Base-by-base conservation (phyloP, 2,329 filamentous ascomycete species). In the Aurifilum marmelostoma region DNA sequence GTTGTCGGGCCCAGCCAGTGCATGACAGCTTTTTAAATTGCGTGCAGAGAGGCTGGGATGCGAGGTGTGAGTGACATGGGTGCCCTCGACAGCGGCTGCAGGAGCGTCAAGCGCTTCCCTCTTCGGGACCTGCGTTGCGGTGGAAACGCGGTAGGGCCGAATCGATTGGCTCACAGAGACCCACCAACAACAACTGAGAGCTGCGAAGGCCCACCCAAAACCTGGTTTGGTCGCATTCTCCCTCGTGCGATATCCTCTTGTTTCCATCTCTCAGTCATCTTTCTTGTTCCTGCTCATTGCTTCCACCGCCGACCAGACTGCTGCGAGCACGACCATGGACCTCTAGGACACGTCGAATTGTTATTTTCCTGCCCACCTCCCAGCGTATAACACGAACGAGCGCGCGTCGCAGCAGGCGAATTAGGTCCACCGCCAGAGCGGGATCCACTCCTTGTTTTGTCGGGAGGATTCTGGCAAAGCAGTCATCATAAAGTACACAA, bases 301-400 rank as follows among this genome's bases (percentile, higher is more conserved):
- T 67, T 58, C 47, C 7, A 41, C 37, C 59, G 32, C n/a, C 54
- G 65, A 61, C 65, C 37, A 63, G n/a, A 34, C 65, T 66, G 65
- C 67, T 67, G 62, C 56, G 16, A 68, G 27, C 65, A 63, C 54
- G 67, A 69, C 63, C 69, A 67, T 71, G 67, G 67, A 34, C 54
- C 60, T 71, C 61, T 71, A 64, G 66, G 56, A 69, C 67, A 67
- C 69, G 64, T 69, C 67, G 32, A 65, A 67, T 29, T 69, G 67
- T 69, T 18, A n/a, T 62, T 71, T 65, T 39, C 24, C 65, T 60
- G 41, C 52, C 64, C 65, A 67, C 54, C 21, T 59, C 21, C 32
- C 64, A 67, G 61, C 67, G 43, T 52, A 50, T 29, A 47, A 32
- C 61, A 37, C 64, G 9, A 62, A 59, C 18, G 34, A 62, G 65